Base-by-base conservation (phyloP, 805 yeast species). In the Starmera caribaea region DNA sequence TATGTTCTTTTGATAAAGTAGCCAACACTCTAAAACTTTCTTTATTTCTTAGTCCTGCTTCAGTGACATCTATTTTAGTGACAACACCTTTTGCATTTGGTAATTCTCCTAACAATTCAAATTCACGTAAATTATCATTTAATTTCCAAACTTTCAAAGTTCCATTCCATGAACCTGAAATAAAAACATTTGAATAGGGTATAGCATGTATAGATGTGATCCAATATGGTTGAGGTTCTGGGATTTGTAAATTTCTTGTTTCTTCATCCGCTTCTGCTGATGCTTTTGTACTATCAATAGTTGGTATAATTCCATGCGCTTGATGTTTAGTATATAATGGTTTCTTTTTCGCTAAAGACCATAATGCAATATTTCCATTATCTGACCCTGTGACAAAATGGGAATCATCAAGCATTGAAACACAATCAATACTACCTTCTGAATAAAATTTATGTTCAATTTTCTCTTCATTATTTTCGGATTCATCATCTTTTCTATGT, bases 381-480 rank as follows among this genome's bases (percentile, higher is more conserved):
- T 92, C 98, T 13, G 95, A 81, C 5, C 97, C 97, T 1, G 97
- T 89, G 36, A 92, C 79, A 56, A 92, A 92, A 58, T 84, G 88
- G 24, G 88, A 76, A 60, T 89, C 95, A 61, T 92, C 98, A 40
- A 85, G 62, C 96, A 89, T 88, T 11, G 83, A 66, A 29, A 89
- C 92, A 54, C 84, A 81, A 51, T 90, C 97, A 39, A 90, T 79
- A 45, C 92, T 79, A 11, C 97, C 97, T 58, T 92, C 97, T 34
- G 76, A 65, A 47, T 66, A 72, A 50, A 74, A 71, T 14, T 62
- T 47, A 13, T 65, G 64, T 10, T 54, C 51, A n/a, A 59, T 58
- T 15, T 51, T 58, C 31, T 54, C 60, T 14, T 55, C 57, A 27
- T 45, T 55, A 28, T 50, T 46, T 26, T 55, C 54, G 33, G 63